Percentiles rank a stretch among this genome's conserved stretches.
phyloP scores from a whole-genome alignment of 2,329 filamentous ascomycete genomes.

The Xylariomycetidae sp. region DNA sequence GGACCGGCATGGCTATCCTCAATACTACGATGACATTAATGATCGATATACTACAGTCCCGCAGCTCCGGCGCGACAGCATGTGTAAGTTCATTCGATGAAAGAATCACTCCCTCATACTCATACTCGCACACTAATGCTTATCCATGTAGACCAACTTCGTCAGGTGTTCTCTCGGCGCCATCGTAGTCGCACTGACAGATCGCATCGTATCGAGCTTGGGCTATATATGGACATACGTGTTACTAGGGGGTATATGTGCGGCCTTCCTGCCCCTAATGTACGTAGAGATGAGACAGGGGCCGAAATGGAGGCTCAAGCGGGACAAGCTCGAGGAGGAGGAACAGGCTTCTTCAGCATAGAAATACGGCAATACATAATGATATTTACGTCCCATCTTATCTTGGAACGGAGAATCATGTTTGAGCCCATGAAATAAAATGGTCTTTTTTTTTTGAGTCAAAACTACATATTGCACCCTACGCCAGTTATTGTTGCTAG shows the following conservation, averaged over 20 bases:
- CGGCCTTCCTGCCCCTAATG: conserved; percentile 13
- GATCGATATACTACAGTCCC: conserved; percentile 25
- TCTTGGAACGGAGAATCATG: too few species aligned
- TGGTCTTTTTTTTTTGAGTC: too few species aligned
- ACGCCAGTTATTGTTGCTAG: too few species aligned
- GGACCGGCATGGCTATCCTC: conserved; percentile 25
- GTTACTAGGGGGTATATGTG: conserved; percentile 15
- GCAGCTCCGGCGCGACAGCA: conserved; percentile 25
- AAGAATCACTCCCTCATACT: too few species aligned
- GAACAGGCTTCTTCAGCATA: too few species aligned
- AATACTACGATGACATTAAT: conserved; percentile 28
- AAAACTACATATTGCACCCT: too few species aligned
- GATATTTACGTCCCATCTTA: too few species aligned
- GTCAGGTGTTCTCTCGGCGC: conserved; percentile 25
- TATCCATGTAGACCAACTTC: conserved; percentile 21
- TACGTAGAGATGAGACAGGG: conserved; percentile 17
- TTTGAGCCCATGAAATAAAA: too few species aligned
- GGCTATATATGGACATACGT: conserved; percentile 17
- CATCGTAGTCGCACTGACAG: conserved; percentile 22
- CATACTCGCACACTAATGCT: not conserved
- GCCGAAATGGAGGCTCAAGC: conserved; percentile 12
- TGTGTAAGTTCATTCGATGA: conserved; percentile 18
- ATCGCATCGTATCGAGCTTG: conserved; percentile 17
- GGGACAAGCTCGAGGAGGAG: too few species aligned
- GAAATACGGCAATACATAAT: too few species aligned